phyloP scores from a whole-genome alignment of 768 basidiomycete genomes.

The Kwoniella pini region DNA sequence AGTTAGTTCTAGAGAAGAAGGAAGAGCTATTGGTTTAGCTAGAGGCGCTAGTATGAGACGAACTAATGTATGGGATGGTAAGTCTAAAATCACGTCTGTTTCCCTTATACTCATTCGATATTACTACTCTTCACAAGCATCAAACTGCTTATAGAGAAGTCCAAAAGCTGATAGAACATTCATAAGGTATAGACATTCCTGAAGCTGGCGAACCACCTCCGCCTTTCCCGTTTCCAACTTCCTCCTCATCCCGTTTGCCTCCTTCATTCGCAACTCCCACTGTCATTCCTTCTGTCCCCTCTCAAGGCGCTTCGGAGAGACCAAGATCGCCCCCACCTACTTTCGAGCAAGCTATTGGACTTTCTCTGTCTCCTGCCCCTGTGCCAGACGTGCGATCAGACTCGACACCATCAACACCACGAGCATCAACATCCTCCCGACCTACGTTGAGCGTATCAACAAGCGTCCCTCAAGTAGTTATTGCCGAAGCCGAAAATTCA shows the following conservation, averaged over 20 bases:
- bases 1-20: constrained; percentile 43
- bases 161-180: neutral
- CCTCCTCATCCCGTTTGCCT: constrained; percentile 31
- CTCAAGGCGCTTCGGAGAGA: neutral
- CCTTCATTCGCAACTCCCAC: constrained; percentile 26
- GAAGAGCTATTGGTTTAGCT: constrained; percentile 40
- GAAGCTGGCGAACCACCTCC: constrained; percentile 46
- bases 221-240: constrained; percentile 46
- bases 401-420: constrained; percentile 5
- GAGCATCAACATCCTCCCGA: neutral
- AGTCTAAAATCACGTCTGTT: no score
- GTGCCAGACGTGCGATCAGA: neutral
- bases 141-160: no score
- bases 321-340: constrained; percentile 41
- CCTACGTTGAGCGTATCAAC: constrained; percentile 7
- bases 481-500: constrained; percentile 8
- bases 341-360: constrained; percentile 39
- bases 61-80: constrained; percentile 50
- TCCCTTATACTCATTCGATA: no score
- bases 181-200: constrained; percentile 33
- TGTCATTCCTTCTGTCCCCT: neutral
- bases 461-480: neutral
- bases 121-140: no score
- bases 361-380: constrained; percentile 10
- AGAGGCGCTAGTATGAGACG: constrained; percentile 52